Base-by-base conservation (phyloP, 164 flowering plant genomes). In the Nelumbo lutea region DNA sequence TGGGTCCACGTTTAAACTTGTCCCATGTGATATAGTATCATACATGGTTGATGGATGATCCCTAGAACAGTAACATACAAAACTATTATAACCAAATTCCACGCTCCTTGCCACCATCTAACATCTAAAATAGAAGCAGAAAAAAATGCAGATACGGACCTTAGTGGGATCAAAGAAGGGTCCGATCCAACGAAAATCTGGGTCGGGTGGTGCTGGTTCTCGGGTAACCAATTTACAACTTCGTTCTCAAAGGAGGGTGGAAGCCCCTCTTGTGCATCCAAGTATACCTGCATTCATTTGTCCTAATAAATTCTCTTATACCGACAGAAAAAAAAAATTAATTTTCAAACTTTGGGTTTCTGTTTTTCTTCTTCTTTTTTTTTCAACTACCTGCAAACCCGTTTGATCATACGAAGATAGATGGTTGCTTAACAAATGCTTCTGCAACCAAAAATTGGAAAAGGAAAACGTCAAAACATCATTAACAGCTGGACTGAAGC, bases 251-350 rank as follows among this genome's bases (percentile, higher is more conserved):
- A 76, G 53, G 83, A 74, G 14, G 62, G 47, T 11, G 80, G 77
- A 66, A 82, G 45, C 15, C 81, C 83, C 39, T 79, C 82, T 59
- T 79, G 83, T 6, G 83, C 55, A 42, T 84, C 84, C 72, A 84
- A 73, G 63, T 64, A 80, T 68, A 79, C 68, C 83, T 80, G 76
- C 77, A 76, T 9, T 61, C 51, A 39, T 15, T 14, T 15, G 50
- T 40, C 15, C 27, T 27, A 27, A 27, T 27, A 27, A 27, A 27
- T 27, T 27, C 27, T 27, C 27, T 27, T 27, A 27, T 27, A 27
- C 27, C 27, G 27, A 27, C 27, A 27, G 27, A 8, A 57, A 61
- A 39, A 40, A 11, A 15, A 61, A 14, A 15, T 44, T 47, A 2
- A 41, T 69, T 51, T 4, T 42, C 47, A 10, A 42, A 57, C 2